Evolutionary conservation across 306 rosid species (phyloP).

Genomic region (Quercus bicolor): DNA sequence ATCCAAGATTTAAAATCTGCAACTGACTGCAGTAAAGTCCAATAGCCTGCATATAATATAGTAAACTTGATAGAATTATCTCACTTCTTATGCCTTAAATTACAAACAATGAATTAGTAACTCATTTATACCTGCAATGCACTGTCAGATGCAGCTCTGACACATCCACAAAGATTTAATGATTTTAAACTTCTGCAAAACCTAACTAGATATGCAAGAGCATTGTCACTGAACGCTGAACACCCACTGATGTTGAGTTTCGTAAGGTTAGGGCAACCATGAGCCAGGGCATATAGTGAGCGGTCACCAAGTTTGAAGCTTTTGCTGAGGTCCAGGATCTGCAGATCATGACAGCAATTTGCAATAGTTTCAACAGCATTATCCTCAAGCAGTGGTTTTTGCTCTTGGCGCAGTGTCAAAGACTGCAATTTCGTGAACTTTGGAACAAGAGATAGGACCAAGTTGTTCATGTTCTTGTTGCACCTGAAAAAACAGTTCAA

Average conservation of each 20-base stretch:
- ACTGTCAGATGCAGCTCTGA: constrained; percentile 64
- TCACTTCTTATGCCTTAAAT: not conserved
- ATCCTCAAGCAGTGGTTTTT: constrained; percentile 78
- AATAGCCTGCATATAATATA: constrained; percentile 57
- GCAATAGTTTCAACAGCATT: constrained; percentile 69
- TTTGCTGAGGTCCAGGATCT: constrained; percentile 92
- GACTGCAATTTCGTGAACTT: constrained; percentile 73
- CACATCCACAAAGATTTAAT: constrained; percentile 91
- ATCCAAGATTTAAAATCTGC: constrained; percentile 82
- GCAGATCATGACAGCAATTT: constrained; percentile 69
- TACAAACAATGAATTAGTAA: not conserved
- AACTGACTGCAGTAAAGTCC: constrained; percentile 73
- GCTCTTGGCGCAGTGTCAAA: constrained; percentile 80
- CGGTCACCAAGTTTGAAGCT: constrained; percentile 81
- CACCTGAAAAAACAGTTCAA: constrained; percentile 59
- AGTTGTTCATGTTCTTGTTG: constrained; percentile 75
- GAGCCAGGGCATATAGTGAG: constrained; percentile 68
- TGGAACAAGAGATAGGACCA: constrained; percentile 77
- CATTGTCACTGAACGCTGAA: constrained; percentile 66
- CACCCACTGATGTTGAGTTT: constrained; percentile 86
- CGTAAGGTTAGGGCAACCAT: constrained; percentile 65
- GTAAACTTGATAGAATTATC: not conserved
- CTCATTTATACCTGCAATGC: constrained; percentile 66
- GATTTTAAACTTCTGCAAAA: constrained; percentile 65
- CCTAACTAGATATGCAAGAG: constrained; percentile 71